Base-by-base conservation (phyloP, 228 moss, liverwort and hornwort species). In the Sphagnum fallax region DNA sequence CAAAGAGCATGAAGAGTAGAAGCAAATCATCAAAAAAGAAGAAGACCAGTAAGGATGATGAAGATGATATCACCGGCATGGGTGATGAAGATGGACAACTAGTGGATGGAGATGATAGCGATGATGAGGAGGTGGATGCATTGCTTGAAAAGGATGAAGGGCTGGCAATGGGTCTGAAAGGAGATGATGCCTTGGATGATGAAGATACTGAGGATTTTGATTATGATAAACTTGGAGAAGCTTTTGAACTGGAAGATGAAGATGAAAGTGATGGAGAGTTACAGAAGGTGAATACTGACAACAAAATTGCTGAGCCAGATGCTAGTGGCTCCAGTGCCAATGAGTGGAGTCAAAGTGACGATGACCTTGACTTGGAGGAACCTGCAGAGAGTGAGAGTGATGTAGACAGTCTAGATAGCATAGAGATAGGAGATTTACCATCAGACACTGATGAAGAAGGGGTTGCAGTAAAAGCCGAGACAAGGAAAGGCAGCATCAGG, bases 121-220 rank as follows among this genome's bases (percentile, higher is more conserved):
- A 93, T 7, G 87, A 93, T 49, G 97, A 93, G 12, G 91, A 93
- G 72, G 82, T 93, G 15, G 93, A 97, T 70, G 81, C 79, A n/a
- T 81, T 97, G 47, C 65, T 97, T 49, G 97, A 93, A 67, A 74
- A 73, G 63, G 91, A 91, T 18, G 94, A 84, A 77, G 90, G 82
- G 62, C 66, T 75, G 59, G 92, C 88, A 67, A 92, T 90, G 89
- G 80, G 75, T 52, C 70, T 55, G 64, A 77, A 51, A 52, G 75
- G 66, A 10, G 79, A 71, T 63, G 70, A 71, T 4, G 80, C 72
- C 52, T 81, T 75, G 64, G 85, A 82, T n/a, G 78, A 75, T 58
- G 49, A 60, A 12, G 88, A 85, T 5, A 87, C 83, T 58, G 88
- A 81, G 52, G 89, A 88, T 61, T 83, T 82, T 73, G 80, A 86